Evolutionary conservation across 2,329 filamentous ascomycete species (phyloP).

Genomic region (Daldinia sp.): DNA sequence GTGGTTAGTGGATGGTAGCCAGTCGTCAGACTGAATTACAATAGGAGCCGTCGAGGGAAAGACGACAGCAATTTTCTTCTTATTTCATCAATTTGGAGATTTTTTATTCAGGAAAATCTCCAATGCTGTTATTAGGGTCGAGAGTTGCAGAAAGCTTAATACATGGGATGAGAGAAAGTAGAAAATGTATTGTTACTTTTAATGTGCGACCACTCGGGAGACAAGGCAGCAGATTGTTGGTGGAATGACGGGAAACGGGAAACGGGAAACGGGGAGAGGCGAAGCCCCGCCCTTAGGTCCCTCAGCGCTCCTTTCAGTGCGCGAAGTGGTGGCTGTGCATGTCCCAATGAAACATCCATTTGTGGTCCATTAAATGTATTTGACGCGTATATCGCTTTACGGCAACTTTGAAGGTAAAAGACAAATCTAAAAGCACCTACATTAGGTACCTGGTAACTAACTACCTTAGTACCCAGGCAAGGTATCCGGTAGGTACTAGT

Average conservation of each 20-base stretch:
- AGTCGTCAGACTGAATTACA: background rate
- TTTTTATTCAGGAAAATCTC: background rate
- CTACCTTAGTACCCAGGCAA: too few relatives aligned
- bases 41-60: background rate
- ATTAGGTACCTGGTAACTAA: background rate
- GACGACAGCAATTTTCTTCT: background rate
- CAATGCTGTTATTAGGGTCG: background rate
- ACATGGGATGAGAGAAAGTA: background rate
- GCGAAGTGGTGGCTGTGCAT: constrained; percentile 2
- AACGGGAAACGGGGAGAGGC: constrained; percentile 4
- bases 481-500: too few relatives aligned
- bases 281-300: constrained; percentile 2
- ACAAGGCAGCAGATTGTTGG: constrained; percentile 19
- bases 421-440: background rate
- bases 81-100: background rate
- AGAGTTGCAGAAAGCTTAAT: background rate
- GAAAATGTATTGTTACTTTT: constrained; percentile 1
- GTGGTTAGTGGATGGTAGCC: background rate
- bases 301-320: background rate
- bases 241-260: constrained; percentile 17
- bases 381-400: too few relatives aligned
- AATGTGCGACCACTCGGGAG: background rate
- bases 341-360: background rate
- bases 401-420: too few relatives aligned
- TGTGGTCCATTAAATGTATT: background rate